phyloP scores from a whole-genome alignment of 768 basidiomycete genomes.

The Favolaschia claudopus region DNA sequence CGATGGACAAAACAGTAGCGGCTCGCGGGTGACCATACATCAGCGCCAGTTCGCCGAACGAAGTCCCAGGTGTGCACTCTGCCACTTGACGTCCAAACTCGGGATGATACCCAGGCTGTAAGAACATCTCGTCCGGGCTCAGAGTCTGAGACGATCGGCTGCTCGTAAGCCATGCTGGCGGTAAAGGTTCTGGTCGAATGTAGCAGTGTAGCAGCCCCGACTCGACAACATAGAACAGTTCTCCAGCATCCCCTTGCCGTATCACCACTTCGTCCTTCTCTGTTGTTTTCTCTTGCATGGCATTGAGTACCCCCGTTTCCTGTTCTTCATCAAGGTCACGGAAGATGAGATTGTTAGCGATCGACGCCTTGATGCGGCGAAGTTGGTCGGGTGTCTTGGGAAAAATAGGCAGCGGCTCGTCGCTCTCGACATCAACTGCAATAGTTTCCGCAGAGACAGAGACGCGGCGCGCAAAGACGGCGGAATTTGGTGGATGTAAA shows the following conservation, averaged over 20 bases:
- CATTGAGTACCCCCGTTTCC: slow-evolving; percentile 88
- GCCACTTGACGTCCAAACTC: slow-evolving; percentile 84
- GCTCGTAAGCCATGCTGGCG: slow-evolving; percentile 63
- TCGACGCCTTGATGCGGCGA: slow-evolving; percentile 85
- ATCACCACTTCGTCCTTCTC: slow-evolving; percentile 87
- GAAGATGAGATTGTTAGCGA: slow-evolving; percentile 91
- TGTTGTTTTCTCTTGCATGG: slow-evolving; percentile 90
- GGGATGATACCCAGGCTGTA: slow-evolving; percentile 71
- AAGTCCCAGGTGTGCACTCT: slow-evolving; percentile 83
- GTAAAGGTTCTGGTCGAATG: slow-evolving; percentile 71
- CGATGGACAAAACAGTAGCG: slow-evolving; percentile 89
- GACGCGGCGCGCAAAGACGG: slow-evolving; percentile 87
- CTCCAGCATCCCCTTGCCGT: slow-evolving; percentile 95
- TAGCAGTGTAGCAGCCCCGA: slow-evolving; percentile 86
- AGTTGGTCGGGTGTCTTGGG: slow-evolving; percentile 87
- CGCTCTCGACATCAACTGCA: slow-evolving; percentile 71
- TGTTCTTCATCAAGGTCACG: slow-evolving; percentile 97
- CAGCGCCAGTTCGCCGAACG: slow-evolving; percentile 95
- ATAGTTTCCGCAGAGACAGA: slow-evolving; percentile 98
- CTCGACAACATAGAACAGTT: slow-evolving; percentile 98
- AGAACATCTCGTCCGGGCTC: slow-evolving; percentile 59
- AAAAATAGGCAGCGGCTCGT: slow-evolving; percentile 77
- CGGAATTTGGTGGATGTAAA: slow-evolving; percentile 76
- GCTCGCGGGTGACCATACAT: slow-evolving; percentile 99
- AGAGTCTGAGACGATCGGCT: slow-evolving; percentile 46